Conservation (phyloP, 495 filamentous ascomycete species). For the Immersiella caudata region DNA sequence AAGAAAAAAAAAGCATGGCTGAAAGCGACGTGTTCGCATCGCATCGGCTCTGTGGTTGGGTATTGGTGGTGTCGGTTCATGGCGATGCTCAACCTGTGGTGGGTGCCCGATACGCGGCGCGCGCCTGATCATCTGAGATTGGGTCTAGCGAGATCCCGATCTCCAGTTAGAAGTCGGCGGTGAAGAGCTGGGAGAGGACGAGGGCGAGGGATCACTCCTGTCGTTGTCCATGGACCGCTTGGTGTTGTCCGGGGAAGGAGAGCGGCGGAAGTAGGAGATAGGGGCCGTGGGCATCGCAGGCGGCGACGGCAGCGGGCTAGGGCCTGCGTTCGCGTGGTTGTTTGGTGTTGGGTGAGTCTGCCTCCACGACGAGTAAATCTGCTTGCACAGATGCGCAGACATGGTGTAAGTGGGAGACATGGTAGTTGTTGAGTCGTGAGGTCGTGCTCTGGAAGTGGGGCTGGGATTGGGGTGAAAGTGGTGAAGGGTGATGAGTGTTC, state of each 20-base stretch:
- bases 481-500: not conserved
- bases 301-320: slow-evolving; percentile 34
- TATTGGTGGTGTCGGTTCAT: not conserved
- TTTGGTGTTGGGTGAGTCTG: slow-evolving; percentile 31
- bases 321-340: slow-evolving; percentile 33
- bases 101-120: not conserved
- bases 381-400: slow-evolving; percentile 56
- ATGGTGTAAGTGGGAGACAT: slow-evolving; percentile 59
- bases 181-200: slow-evolving; percentile 18
- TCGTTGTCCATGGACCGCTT: slow-evolving; percentile 51
- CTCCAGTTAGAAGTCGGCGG: slow-evolving; percentile 28
- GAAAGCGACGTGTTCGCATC: not conserved
- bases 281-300: slow-evolving; percentile 22
- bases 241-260: slow-evolving; percentile 38
- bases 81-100: not conserved
- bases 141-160: slow-evolving; percentile 30
- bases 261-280: slow-evolving; percentile 40
- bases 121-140: not conserved
- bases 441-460: not conserved
- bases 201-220: slow-evolving; percentile 26
- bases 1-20: not conserved
- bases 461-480: not conserved
- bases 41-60: not conserved
- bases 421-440: slow-evolving; percentile 18
- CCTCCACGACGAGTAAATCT: slow-evolving; percentile 52